Evolutionary conservation across 2,329 filamentous ascomycete genomes (phyloP), one percentile per base, ranked within the genome.

Genomic region (Ophiostoma novo-ulmi): DNA sequence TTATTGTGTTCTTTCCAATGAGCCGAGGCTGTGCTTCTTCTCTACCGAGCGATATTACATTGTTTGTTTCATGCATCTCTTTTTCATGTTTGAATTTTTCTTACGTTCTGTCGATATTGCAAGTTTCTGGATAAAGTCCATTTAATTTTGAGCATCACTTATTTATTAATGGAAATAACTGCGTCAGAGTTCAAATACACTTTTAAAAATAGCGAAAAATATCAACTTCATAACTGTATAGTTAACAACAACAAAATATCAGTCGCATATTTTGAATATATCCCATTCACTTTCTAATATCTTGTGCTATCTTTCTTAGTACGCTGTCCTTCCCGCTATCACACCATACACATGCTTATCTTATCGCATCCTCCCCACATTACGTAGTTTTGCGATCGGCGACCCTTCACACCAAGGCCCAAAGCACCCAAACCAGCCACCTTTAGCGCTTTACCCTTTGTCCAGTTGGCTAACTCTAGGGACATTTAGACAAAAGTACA

Each of bases 361-460:
- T 66, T 66, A 66, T 66, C 64, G 64, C 64, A 26, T 20, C 7
- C 36, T 41, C 64, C 38, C 64, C 14, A 26, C 36, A 41, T 66
- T 41, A 66, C 64, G 31, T 65, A 65, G 35, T 65, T 36, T n/a
- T n/a, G 63, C 36, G 63, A 65, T 65, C 63, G 63, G 35, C 63
- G 8, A 17, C 14, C 63, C 35, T 65, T 11, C 17, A 38, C 22
- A 64, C 22, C 22, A 31, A 38, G 26, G 61, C 61, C 22, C 61
- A 63, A 22, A 64, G 5, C 11, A 11, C 35, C 31, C 17, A 48
- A 48, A 48, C 52, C 52, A 58, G 52, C 52, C 52, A 22, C 52
- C 52, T 58, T 13, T 58, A 58, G 52, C 22, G 52, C 52, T 26
- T 31, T 58, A 26, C 52, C 52, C 52, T 58, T 58, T 58, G 22